Base-by-base conservation (phyloP, 768 basidiomycete genomes). In the Leucosporidium creatinivorum region DNA sequence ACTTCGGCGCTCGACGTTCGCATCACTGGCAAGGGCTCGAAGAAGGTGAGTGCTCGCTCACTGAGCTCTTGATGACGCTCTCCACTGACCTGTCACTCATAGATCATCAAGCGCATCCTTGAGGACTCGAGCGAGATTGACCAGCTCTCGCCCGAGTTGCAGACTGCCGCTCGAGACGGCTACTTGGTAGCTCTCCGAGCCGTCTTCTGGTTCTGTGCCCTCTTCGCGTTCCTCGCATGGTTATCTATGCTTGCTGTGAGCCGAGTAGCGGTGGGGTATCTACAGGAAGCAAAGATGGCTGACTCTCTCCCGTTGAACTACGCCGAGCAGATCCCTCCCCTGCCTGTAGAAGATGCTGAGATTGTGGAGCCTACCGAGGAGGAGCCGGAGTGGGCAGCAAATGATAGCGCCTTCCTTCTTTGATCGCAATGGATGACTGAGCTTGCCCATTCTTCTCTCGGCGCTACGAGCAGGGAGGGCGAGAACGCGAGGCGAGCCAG, bases 11-110 rank as follows among this genome's bases (percentile, higher is more conserved):
- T 98, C 62, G 83, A 84, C 63, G 79, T 82, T 69, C 83, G 86
- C 61, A 92, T 97, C 70, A 83, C 82, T 6, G 92, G 90, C 3
- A 85, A 88, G 56, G 83, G 82, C 64, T 84, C 93, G 65, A 80
- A 80, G 73, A 80, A 89, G 80, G 89, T 88, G 73, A 80, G 86
- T 28, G 1, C 18, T 1, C 36, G 3, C 1, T 31, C 8, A 13
- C 15, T 13, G 39, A 44, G 6, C 39, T n/a, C n/a, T n/a, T n/a
- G n/a, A n/a, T n/a, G 65, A 54, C 64, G 17, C 61, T 50, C 47
- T 61, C 36, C 61, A 68, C 66, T 55, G 58, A 47, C 15, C 54
- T 23, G n/a, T 12, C 0, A 13, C 21, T 3, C 19, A 69, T 67
- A 87, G 85, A 74, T 85, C 28, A 85, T 88, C 62, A 79, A 67